A percentile compares a stretch with the other conserved stretches of the same genome.
Conservation (phyloP, 495 filamentous ascomycete species). For the Poronia punctata region DNA sequence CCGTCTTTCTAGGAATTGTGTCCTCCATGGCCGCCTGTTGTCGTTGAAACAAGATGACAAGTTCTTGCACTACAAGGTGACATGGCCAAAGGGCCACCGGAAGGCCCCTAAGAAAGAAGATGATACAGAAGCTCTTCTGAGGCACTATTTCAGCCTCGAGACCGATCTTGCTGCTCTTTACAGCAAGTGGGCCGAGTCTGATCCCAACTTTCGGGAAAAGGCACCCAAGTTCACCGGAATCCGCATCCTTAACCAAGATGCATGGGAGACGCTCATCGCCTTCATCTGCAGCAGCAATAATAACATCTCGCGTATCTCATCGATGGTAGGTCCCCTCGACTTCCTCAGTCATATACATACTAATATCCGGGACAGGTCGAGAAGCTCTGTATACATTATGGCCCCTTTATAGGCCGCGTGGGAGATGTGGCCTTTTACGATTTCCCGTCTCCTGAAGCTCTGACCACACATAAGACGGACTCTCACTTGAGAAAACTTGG, state of each 20-base stretch:
- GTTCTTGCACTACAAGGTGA: constrained; percentile 74
- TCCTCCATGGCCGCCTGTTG: constrained; percentile 75
- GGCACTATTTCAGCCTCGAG: constrained; percentile 75
- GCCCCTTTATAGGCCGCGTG: constrained; percentile 64
- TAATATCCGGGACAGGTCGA: constrained; percentile 47
- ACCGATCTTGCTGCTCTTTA: constrained; percentile 71
- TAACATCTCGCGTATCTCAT: constrained; percentile 88
- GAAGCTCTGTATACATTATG: constrained; percentile 84
- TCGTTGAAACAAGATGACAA: constrained; percentile 75
- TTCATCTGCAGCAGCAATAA: constrained; percentile 99
- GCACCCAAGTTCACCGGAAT: constrained; percentile 85
- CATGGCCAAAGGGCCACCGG: constrained; percentile 39
- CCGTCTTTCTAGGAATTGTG: constrained; percentile 57
- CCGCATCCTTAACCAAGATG: constrained; percentile 89
- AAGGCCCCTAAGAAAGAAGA: constrained; percentile 36
- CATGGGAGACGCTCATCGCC: constrained; percentile 88
- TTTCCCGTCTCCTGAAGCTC: constrained; percentile 68
- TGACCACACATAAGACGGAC: constrained; percentile 66
- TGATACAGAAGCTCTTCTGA: constrained; percentile 59
- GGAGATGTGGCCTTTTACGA: constrained; percentile 72
- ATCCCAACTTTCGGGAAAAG: constrained; percentile 84
- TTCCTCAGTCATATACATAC: background rate
- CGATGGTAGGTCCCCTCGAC: constrained; percentile 56
- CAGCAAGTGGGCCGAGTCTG: constrained; percentile 74
- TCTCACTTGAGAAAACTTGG: constrained; percentile 70